Evolutionary conservation across 176 grass and related monocot genomes (phyloP), one percentile per base, ranked within the genome.

Genomic region (Stipa capillata): DNA sequence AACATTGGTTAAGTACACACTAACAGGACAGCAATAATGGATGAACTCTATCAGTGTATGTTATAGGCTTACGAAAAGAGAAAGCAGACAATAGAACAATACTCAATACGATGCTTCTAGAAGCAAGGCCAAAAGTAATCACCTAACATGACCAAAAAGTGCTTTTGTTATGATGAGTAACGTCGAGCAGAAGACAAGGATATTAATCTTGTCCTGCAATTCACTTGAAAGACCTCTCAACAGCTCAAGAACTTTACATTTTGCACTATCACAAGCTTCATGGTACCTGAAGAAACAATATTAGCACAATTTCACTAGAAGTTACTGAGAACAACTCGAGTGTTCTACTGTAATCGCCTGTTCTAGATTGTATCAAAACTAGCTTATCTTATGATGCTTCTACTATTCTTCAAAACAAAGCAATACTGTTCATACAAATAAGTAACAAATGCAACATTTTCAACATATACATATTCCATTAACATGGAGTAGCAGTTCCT

Each of bases 121-220:
- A 53, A 52, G 35, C 33, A 69, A 82, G 55, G 52, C 53, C 56
- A 81, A 87, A 57, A 78, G 20, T 66, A 81, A 78, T 88, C 79
- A 97, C 94, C 94, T 90, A 59, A 92, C 89, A 81, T 97, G 94
- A 86, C 91, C 78, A 86, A 94, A 94, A 59, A 97, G 84, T 57
- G 94, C 94, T 79, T 94, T 97, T 73, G 91, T 80, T 82, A 94
- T 89, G 79, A 97, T 47, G 57, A 92, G 91, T 37, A 94, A 64
- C 8, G 83, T 92, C 7, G 91, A 94, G 67, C 91, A 89, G 44
- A 90, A 97, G 58, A 97, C 94, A 80, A 97, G 89, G 58, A 97
- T 88, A 51, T 97, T 97, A 62, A 78, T 85, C 75, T 92, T 92
- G 48, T 71, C 89, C 71, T 97, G 94, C 50, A 97, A 89, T 90